Evolutionary conservation across 148 eudicot genomes (phyloP).

Genomic region (Cornus suecica): DNA sequence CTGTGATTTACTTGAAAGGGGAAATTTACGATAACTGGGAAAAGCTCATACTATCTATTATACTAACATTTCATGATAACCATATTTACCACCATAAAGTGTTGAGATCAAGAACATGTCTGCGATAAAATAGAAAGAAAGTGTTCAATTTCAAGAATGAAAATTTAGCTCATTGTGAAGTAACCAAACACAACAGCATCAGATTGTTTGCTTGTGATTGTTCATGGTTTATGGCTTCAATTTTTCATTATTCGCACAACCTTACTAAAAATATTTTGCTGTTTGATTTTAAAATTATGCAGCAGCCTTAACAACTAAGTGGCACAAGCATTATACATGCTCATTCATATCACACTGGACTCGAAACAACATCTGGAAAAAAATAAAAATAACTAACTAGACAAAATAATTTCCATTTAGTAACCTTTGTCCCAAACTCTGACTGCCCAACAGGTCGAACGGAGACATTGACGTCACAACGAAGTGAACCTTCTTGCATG

Average conservation of each 20-base stretch:
- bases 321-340: not conserved
- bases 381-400: not conserved
- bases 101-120: no score
- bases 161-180: not conserved
- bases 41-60: no score
- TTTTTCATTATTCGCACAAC: no score
- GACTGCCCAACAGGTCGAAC: constrained; percentile 78
- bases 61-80: no score
- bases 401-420: not conserved
- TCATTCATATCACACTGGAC: not conserved
- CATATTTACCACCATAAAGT: no score
- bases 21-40: no score
- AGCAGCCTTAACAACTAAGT: not conserved
- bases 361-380: not conserved
- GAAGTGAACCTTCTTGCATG: constrained; percentile 98
- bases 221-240: not conserved
- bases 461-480: constrained; percentile 92
- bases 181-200: not conserved
- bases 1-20: not conserved
- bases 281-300: not conserved
- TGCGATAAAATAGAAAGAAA: no score
- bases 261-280: no score
- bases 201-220: not conserved
- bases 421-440: constrained; percentile 95
- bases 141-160: not conserved